Evolutionary conservation across 257 asterid species (phyloP), one percentile per base, ranked within the genome.

Genomic region (Parsonsia alboflavescens): DNA sequence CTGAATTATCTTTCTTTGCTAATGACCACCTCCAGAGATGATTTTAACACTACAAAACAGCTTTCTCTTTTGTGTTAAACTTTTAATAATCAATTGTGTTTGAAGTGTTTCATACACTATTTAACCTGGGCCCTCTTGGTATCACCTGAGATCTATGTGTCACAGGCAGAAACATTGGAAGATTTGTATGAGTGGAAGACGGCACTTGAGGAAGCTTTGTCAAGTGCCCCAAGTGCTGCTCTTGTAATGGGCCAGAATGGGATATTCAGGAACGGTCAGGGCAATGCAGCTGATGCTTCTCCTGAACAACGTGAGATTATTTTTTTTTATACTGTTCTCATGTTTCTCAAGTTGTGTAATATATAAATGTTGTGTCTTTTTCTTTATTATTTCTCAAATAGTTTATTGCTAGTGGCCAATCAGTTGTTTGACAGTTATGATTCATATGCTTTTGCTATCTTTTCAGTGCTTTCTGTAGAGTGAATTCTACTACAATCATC

Each of bases 151-250:
- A 50, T 70, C 74, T 80, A 58, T 75, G 73, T 75, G 68, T 77
- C 78, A 68, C 89, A 95, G 99, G 96, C 99, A 57, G 99, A 95
- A 82, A 95, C 98, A 57, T 75, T 72, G 76, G 98, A 95, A 83
- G 99, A 95, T 85, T 83, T 95, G 84, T 83, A 82, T 48, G 97
- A 91, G 88, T 95, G 99, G 99, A 95, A 88, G 85, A 76, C 73
- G 78, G 98, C 98, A 73, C 98, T 95, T 75, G 99, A 95, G 81
- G 97, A 92, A 84, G 98, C 99, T 74, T 86, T 95, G 70, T 73
- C 88, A 81, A 84, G 85, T 89, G 96, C 99, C 72, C 98, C 98
- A 68, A 88, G 75, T 76, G 93, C 97, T 56, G 87, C 97, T 75
- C 81, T 71, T 77, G 92, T 81, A 46, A 63, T 79, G 79, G 97